These are phyloP conservation scores for Podospora bellae-mahoneyi DNA, from an alignment of 495 filamentous ascomycete species.

Conservation along the genomic window DNA sequence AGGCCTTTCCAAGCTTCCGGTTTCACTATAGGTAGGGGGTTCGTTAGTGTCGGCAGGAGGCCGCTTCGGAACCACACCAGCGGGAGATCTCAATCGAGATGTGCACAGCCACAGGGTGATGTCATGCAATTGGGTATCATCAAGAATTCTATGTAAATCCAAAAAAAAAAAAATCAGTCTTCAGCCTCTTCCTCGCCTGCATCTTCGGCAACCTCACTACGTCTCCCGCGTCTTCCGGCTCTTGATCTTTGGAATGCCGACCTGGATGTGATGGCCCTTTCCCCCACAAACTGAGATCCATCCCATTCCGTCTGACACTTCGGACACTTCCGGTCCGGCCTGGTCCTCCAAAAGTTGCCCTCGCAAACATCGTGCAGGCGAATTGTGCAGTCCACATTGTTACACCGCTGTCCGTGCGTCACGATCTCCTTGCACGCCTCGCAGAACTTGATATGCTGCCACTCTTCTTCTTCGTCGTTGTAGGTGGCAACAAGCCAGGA, in stretches of 20 bases:
- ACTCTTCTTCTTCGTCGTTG: conserved; percentile 64
- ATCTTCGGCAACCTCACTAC: conserved; percentile 30
- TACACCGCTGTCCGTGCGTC: conserved; percentile 81
- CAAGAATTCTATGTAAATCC: not conserved
- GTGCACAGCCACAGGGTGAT: conserved; percentile 4
- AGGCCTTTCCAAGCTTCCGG: not conserved
- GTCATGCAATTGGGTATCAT: conserved; percentile 19
- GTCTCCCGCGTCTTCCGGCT: conserved; percentile 29
- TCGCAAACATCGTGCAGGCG: conserved; percentile 78
- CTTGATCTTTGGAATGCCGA: conserved; percentile 43
- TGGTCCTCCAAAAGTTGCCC: conserved; percentile 64
- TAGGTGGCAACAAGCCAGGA: conserved; percentile 80
- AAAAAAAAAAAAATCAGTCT: conserved; percentile 1
- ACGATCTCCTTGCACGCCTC: conserved; percentile 87
- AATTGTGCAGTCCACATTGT: conserved; percentile 59
- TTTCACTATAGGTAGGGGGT: not conserved
- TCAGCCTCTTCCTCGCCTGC: conserved; percentile 26
- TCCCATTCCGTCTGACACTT: conserved; percentile 69
- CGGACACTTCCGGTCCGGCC: conserved; percentile 63
- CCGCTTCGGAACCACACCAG: not conserved
- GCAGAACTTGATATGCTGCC: conserved; percentile 79
- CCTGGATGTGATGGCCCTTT: conserved; percentile 61
- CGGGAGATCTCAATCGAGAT: not conserved
- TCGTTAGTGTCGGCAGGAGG: not conserved
- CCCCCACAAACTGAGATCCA: conserved; percentile 74